Percentiles rank a stretch among this genome's conserved stretches.
phyloP scores from a whole-genome alignment of 495 filamentous ascomycete species.

The Penicillium ochrochloron region DNA sequence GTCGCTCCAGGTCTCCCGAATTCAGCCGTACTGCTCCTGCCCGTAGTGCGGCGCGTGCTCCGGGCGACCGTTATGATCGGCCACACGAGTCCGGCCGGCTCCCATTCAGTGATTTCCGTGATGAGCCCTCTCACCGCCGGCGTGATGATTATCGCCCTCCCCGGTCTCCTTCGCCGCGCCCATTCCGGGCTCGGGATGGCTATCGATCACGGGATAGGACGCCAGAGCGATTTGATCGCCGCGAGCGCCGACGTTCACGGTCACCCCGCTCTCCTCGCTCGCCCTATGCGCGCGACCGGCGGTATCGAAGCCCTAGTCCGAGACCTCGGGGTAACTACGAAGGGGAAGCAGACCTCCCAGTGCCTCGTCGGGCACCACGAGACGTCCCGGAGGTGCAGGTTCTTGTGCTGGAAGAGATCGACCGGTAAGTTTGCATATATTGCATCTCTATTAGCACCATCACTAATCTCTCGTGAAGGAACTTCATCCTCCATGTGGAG shows the following conservation, averaged over 20 bases:
- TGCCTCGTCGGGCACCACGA: slow-evolving; percentile 72
- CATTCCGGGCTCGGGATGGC: slow-evolving; percentile 68
- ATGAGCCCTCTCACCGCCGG: slow-evolving; percentile 53
- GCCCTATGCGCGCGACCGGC: slow-evolving; percentile 57
- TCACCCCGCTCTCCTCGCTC: slow-evolving; percentile 62
- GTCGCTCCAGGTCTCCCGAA: slow-evolving; percentile 75
- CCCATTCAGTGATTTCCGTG: slow-evolving; percentile 53
- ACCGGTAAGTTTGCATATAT: slow-evolving; percentile 54
- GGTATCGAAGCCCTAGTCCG: slow-evolving; percentile 74
- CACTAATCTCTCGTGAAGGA: slow-evolving; percentile 46
- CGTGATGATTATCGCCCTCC: slow-evolving; percentile 68
- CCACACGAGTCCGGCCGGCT: slow-evolving; percentile 42
- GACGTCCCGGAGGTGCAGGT: slow-evolving; percentile 93
- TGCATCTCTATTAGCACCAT: background rate
- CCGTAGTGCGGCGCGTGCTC: slow-evolving; percentile 37
- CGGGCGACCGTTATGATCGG: slow-evolving; percentile 52
- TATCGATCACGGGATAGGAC: slow-evolving; percentile 65
- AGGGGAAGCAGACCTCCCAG: slow-evolving; percentile 64
- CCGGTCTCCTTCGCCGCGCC: slow-evolving; percentile 63
- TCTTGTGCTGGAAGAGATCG: slow-evolving; percentile 77
- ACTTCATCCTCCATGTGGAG: slow-evolving; percentile 83
- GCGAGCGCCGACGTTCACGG: slow-evolving; percentile 67
- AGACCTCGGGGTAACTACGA: slow-evolving; percentile 55
- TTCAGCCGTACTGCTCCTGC: slow-evolving; percentile 56
- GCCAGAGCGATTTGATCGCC: slow-evolving; percentile 62